These are phyloP conservation scores for Ceratocystis variospora DNA, from an alignment of 2,329 filamentous ascomycete species.

Conservation along the genomic window DNA sequence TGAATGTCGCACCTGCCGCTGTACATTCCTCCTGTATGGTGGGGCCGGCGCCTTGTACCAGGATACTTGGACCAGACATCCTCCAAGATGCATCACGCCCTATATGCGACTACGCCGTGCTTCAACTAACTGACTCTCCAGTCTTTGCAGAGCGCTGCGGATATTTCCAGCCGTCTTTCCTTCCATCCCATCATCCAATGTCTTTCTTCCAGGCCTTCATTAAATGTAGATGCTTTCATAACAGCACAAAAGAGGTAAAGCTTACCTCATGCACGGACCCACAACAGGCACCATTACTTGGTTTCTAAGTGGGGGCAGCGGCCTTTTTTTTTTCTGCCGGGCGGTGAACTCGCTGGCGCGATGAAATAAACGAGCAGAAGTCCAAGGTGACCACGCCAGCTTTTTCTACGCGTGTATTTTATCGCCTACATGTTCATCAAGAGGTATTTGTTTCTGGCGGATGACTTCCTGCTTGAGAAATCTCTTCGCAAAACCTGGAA, in stretches of 20 bases:
- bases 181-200: not conserved
- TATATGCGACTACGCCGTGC: not conserved
- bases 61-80: too few relatives aligned
- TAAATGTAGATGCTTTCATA: not conserved
- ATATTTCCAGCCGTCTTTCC: not conserved
- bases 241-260: conserved; percentile 2
- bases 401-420: not conserved
- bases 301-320: not conserved
- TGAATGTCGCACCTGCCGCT: not conserved
- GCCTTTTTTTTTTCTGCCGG: conserved; percentile 3
- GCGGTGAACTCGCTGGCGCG: not conserved
- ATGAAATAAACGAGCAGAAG: not conserved
- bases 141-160: not conserved
- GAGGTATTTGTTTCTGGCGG: not conserved
- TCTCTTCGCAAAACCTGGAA: too few relatives aligned
- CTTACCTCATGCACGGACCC: not conserved
- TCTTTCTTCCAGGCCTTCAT: not conserved
- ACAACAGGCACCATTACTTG: not conserved
- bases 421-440: not conserved
- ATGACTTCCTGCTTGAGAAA: too few relatives aligned
- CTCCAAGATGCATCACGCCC: not conserved
- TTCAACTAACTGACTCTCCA: not conserved
- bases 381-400: not conserved
- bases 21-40: not conserved
- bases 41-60: too few relatives aligned